Percentiles rank a stretch among this genome's conserved stretches.
These are phyloP conservation scores for Nothophoma quercina DNA, from an alignment of 2,329 filamentous ascomycete genomes.

Conservation along the genomic window DNA sequence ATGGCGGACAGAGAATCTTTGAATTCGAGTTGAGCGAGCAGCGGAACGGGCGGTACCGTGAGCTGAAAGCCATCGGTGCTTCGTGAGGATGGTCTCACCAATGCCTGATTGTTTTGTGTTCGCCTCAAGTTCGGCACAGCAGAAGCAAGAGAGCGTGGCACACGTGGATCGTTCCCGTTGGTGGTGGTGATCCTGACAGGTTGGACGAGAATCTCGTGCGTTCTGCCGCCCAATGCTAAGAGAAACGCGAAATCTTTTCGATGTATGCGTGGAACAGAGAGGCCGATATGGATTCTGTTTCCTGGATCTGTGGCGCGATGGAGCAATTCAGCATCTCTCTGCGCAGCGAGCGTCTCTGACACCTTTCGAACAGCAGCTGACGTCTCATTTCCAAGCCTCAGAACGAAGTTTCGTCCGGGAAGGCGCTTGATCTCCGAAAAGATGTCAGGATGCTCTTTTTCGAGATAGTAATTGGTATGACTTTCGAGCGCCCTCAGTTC, in stretches of 20 bases:
- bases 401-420: conserved; percentile 29
- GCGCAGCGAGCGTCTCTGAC: conserved; percentile 27
- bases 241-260: conserved; percentile 40
- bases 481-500: conserved; percentile 34
- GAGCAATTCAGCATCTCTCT: conserved; percentile 38
- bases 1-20: conserved; percentile 33
- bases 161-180: neutral
- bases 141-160: neutral
- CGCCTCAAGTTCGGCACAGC: conserved; percentile 22
- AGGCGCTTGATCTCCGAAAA: conserved; percentile 32
- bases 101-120: conserved; percentile 17
- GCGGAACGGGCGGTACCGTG: conserved; percentile 22
- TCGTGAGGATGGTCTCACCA: conserved; percentile 29
- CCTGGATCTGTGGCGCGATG: conserved; percentile 24
- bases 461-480: conserved; percentile 31
- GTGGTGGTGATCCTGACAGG: conserved; percentile 12
- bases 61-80: conserved; percentile 32
- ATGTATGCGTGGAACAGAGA: conserved; percentile 35
- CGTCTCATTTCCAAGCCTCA: conserved; percentile 24
- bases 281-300: conserved; percentile 32
- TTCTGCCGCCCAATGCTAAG: conserved; percentile 20
- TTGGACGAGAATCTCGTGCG: conserved; percentile 33
- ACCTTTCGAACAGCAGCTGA: conserved; percentile 25
- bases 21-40: conserved; percentile 33
- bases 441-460: conserved; percentile 34